Base-by-base conservation (phyloP, 257 asterid species). In the Ligustrum vulgare region DNA sequence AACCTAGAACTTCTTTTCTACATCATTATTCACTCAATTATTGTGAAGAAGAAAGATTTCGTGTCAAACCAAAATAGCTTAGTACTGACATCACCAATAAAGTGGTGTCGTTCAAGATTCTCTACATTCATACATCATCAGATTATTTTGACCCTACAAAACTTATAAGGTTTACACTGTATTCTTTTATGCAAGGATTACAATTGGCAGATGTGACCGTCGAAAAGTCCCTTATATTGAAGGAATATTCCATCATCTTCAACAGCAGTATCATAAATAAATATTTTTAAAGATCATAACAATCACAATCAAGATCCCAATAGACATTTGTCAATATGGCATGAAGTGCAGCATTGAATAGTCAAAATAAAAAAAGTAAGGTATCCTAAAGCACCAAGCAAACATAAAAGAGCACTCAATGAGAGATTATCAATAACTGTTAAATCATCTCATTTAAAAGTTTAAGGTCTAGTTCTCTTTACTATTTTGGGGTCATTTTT, bases 41-140 rank as follows among this genome's bases (percentile, higher is more conserved):
- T 85, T 81, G 82, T 79, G 91, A 71, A 78, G 82, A 86, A 78
- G 91, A 85, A 86, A 84, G 82, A 80, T 80, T 51, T 64, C 56
- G 43, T 73, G 84, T 84, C 87, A 65, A 60, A 86, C 85, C 87
- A 86, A 91, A 82, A 85, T 91, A 83, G 64, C 77, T 77, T 69
- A 81, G 25, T 51, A 77, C 78, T 77, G 81, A 72, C 77, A 75
- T 63, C 82, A 77, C 77, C 77, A 64, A 82, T 36, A 78, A 18
- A 65, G 72, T 72, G 70, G 56, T 72, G 83, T 73, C 69, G 74
- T 81, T 77, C 85, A 71, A 82, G 77, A 71, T 76, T 69, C 63
- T 78, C 62, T 70, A 39, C 45, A 39, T 9, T 13, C 11, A 39
- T 39, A 11, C 47, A 41, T 4, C 47, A 10, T 41, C 15, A 10